A percentile compares a stretch with the other conserved stretches of the same genome.
phyloP scores from a whole-genome alignment of 345 rosid species.

The Microthlaspi erraticum region DNA sequence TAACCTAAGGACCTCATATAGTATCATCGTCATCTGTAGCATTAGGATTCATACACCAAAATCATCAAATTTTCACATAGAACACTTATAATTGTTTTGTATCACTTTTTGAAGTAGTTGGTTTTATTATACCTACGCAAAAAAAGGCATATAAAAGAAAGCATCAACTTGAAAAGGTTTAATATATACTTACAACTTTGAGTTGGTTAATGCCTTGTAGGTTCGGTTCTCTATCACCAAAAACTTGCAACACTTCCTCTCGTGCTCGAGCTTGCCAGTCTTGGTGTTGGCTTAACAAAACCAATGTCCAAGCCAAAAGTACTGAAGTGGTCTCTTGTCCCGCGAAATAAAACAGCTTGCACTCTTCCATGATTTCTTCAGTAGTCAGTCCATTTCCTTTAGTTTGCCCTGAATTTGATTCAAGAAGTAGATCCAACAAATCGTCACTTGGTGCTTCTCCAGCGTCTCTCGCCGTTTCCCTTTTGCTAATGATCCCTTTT shows the following conservation, averaged over 20 bases:
- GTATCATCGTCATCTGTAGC: conserved; percentile 49
- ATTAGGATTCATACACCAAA: background rate
- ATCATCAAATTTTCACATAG: background rate
- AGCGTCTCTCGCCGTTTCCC: conserved; percentile 45
- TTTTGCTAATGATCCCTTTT: conserved; percentile 45
- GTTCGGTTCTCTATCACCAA: conserved; percentile 46
- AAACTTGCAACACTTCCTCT: conserved; percentile 60
- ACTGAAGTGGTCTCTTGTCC: conserved; percentile 69
- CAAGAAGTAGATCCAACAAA: conserved; percentile 53
- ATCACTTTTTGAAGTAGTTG: background rate
- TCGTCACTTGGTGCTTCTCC: conserved; percentile 46
- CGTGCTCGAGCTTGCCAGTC: conserved; percentile 70
- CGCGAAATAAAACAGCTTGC: conserved; percentile 66
- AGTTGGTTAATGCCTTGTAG: conserved; percentile 49
- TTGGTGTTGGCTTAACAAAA: conserved; percentile 53
- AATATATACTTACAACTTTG: conserved; percentile 54
- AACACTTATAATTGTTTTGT: conserved; percentile 1
- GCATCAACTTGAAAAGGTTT: background rate
- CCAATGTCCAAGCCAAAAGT: conserved; percentile 62
- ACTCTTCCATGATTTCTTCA: conserved; percentile 66
- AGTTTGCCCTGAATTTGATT: conserved; percentile 50
- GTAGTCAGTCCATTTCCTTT: conserved; percentile 45
- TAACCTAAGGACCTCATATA: conserved; percentile 58
- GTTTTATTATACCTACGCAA: background rate
- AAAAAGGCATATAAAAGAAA: background rate